Evolutionary conservation across 164 flowering plant species (phyloP).

Genomic region (Pachysandra terminalis): DNA sequence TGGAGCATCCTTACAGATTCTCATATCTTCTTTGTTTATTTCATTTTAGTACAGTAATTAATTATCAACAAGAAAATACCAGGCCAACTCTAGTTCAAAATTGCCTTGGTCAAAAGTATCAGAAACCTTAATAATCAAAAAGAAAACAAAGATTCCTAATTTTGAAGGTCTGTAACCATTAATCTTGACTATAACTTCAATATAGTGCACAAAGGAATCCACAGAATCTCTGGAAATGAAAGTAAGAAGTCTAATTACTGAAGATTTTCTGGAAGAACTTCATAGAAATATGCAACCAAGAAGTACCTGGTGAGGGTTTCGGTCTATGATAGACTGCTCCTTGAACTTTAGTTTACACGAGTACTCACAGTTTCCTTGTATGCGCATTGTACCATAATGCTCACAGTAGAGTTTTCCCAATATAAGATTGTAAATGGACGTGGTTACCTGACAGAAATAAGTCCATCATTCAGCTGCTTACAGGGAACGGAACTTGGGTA

Average conservation of each 20-base stretch:
- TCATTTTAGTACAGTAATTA: too few species aligned
- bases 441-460: constrained; percentile 52
- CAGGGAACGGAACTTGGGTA: neutral
- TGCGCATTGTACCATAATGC: constrained; percentile 83
- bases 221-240: too few species aligned
- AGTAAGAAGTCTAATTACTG: neutral
- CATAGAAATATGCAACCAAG: neutral
- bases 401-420: constrained; percentile 77
- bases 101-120: too few species aligned
- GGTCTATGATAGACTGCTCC: constrained; percentile 80
- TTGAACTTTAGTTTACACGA: constrained; percentile 81
- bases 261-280: neutral
- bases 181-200: too few species aligned
- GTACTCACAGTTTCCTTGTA: constrained; percentile 58
- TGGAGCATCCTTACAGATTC: too few species aligned
- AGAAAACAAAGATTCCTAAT: too few species aligned
- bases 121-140: too few species aligned
- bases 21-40: too few species aligned
- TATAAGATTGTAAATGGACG: constrained; percentile 81
- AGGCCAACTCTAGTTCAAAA: too few species aligned
- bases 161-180: too few species aligned
- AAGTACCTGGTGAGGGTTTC: constrained; percentile 83
- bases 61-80: too few species aligned
- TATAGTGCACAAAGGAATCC: neutral
- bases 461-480: constrained; percentile 4